Conservation (phyloP, 2,329 filamentous ascomycete species). For the Neonectria ditissima region DNA sequence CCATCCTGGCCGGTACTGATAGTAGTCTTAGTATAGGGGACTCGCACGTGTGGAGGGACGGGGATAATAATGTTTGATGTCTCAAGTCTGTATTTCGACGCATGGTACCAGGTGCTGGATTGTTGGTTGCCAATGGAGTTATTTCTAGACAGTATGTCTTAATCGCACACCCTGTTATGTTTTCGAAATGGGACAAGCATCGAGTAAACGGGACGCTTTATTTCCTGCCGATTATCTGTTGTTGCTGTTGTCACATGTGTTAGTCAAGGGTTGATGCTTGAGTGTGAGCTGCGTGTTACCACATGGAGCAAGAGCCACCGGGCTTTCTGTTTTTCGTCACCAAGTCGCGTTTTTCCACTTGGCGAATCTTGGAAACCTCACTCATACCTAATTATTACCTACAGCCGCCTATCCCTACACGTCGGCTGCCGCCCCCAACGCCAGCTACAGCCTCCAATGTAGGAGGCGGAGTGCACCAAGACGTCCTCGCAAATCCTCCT, state of each 20-base stretch:
- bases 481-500: conserved; percentile 47
- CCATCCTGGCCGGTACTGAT: conserved; percentile 51
- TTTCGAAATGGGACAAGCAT: neutral
- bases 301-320: conserved; percentile 20
- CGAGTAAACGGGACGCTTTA: neutral
- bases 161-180: conserved; percentile 7
- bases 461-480: conserved; percentile 29
- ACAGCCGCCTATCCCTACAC: conserved; percentile 7
- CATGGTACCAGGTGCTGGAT: conserved; percentile 30
- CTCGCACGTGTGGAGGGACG: conserved; percentile 54
- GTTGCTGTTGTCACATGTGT: too few relatives aligned
- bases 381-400: conserved; percentile 2
- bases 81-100: conserved; percentile 10
- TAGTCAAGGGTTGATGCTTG: neutral
- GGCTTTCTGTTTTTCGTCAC: neutral
- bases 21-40: conserved; percentile 55
- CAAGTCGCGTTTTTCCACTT: neutral
- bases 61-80: conserved; percentile 39
- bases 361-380: neutral
- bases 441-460: conserved; percentile 9
- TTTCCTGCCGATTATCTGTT: neutral
- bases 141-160: conserved; percentile 25
- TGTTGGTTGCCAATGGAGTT: conserved; percentile 23
- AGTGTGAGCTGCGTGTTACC: neutral
- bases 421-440: conserved; percentile 7